Evolutionary conservation across 768 basidiomycete species (phyloP), one percentile per base, ranked within the genome.

Genomic region (Amanita exitialis): DNA sequence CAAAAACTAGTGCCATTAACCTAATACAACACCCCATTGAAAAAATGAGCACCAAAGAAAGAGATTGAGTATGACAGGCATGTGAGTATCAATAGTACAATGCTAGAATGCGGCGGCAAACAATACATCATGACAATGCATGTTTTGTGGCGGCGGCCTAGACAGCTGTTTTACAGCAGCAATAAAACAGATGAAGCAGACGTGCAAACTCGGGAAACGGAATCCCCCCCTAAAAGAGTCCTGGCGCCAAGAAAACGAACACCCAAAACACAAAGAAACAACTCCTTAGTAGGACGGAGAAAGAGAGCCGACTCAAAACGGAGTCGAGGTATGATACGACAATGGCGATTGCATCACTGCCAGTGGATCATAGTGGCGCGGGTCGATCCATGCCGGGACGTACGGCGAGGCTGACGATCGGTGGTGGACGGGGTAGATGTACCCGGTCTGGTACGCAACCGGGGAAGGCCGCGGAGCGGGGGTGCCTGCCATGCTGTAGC

Each of bases 311-410:
- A n/a, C 16, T 51, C 43, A 51, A 35, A 36, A 51, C 27, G 50
- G 50, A 28, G 9, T 23, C 21, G 36, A 13, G 15, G 41, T 23
- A 18, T 42, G 50, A 42, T 51, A 51, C 7, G 50, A 44, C 16
- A 51, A 8, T 6, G 50, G 50, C 15, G 42, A 44, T 20, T 51
- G 50, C 32, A 51, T 4, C 35, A 25, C 9, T 25, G 42, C 27
- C 50, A 51, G 30, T 27, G 50, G 42, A 25, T 51, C 28, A 41
- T 30, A 51, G 25, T 51, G 50, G 18, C 42, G 50, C n/a, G 61
- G 60, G n/a, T 57, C 50, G 27, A 62, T 56, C 64, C 65, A 69
- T n/a, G 62, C 57, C 13, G 67, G 60, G 18, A 64, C 56, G 52
- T 67, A 69, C 7, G 66, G 52, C 43, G 64, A 61, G 6, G 21